Evolutionary conservation across 1,139 yeast genomes (phyloP), one percentile per base, ranked within the genome.

Genomic region (Geotrichum klebahnii): DNA sequence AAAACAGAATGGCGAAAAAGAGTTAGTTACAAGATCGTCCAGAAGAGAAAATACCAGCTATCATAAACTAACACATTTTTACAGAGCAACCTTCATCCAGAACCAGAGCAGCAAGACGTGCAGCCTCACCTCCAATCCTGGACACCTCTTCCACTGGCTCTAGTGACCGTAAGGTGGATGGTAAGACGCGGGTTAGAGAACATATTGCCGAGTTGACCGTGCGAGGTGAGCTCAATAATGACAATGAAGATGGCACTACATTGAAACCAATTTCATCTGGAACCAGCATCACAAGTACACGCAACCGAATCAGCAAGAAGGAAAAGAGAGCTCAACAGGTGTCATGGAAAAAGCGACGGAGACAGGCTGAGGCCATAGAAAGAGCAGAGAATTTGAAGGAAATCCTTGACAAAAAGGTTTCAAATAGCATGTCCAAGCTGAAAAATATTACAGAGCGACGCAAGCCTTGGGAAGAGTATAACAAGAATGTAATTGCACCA

Each of bases 161-260:
- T 31, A 22, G 20, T 10, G 44, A 40, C 28, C 36, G 35, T 26
- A 35, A 29, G 2, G 40, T 44, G 9, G 61, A 59, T 47, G 67
- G 68, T 12, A 63, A 60, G 52, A 52, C 66, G 8, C 40, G 58
- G 17, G 67, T 65, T 1, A 54, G 61, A 45, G 58, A 61, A 43
- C 59, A 65, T 39, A 53, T 65, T 19, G 70, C 69, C n/a, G 62
- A 60, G 50, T 51, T 59, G 41, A 53, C 66, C 3, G 67, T 64
- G 2, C 56, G 65, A 12, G 61, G 60, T 9, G 55, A 53, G 41
- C 46, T 62, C 26, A 48, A 47, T 26, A 35, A 53, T 41, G 55
- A 53, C 32, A 45, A 56, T 14, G 33, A 24, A 22, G 44, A 44
- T 8, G 28, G 40, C 31, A 29, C 35, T 23, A 17, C 50, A 28